Evolutionary conservation across 495 filamentous ascomycete species (phyloP), one percentile per base, ranked within the genome.

Genomic region (Glutinoglossum americanum): DNA sequence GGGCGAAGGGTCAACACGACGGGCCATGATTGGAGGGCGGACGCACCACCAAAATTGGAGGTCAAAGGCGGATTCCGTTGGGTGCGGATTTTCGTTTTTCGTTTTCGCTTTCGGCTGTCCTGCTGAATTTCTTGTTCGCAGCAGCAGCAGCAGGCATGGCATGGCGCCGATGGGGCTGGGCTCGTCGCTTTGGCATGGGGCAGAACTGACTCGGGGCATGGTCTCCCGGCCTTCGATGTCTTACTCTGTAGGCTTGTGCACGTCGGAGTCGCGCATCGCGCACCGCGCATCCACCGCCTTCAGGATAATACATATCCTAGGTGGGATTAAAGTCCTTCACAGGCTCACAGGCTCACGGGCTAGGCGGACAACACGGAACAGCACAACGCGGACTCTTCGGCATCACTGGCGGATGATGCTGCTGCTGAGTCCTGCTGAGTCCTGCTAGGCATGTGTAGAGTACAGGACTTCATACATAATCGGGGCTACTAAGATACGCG

Each of bases 261-360:
- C 47, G 47, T 51, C 47, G 47, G 47, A 51, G 47, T 51, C 47
- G 47, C 47, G 47, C 47, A 51, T 51, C 47, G 37, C 37, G 37
- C 44, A 6, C 44, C 17, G 44, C 47, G 47, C n/a, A n/a, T n/a
- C 15, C 47, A 3, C n/a, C 47, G 37, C 17, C 37, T 2, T 9
- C 2, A 41, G 37, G 37, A 9, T 41, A 41, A 4, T 35, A 35
- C 32, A 35, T 35, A 35, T 35, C 32, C 32, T 35, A 35, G 32
- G n/a, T n/a, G 11, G 37, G 37, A 41, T 41, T 41, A 41, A 41
- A 41, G 37, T 41, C 37, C 37, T 41, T 41, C 15, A 7, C 37
- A 17, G 37, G 32, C 11, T 4, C 5, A 11, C 32, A 35, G 32
- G 32, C 32, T 35, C 5, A 11, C 32, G 17, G 13, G 37, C 37